Evolutionary conservation across 768 basidiomycete genomes (phyloP), one percentile per base, ranked within the genome.

Genomic region (Phylloporus sp.): DNA sequence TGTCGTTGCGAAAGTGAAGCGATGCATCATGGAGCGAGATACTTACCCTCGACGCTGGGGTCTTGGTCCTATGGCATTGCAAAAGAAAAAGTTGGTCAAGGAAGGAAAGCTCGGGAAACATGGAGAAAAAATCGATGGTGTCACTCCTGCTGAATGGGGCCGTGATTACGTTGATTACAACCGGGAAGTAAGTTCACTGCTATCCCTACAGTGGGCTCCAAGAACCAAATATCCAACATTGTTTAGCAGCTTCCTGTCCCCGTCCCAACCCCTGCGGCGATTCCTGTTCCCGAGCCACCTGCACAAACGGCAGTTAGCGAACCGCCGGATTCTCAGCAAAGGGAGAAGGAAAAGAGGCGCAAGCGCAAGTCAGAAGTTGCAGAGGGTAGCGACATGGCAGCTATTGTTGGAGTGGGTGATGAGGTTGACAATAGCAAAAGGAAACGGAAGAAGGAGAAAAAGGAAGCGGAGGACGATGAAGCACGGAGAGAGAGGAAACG

Each of bases 11-110:
- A 98, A 97, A 74, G 93, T 99, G 65, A 99, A 99, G 75, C 80
- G 97, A 46, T 97, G 95, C 67, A 98, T 99, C 66, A 99, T 99
- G 97, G 97, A 98, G 69, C 86, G 95, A 32, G 97, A 99, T 70
- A 90, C 92, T 18, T 99, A 99, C 70, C 97, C 97, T 35, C 84
- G 97, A 50, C 84, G 95, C 56, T 98, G 97, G 97, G 97, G 97
- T 45, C 81, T 98, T 46, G 97, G 97, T n/a, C 97, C 97, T 20
- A 83, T 95, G 70, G 95, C 97, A 13, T 74, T 91, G 48, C 88
- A 95, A 70, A 98, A 98, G 80, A 99, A 98, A 78, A 97, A 95
- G 71, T 78, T 99, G 81, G 84, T 97, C 57, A 97, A 95, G 76
- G 92, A 92, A n/a, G 95, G 95, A 43, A 91, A 93, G 70, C 84